Conservation (phyloP, 2,329 filamentous ascomycete genomes). For the Ophiobolus disseminans region DNA sequence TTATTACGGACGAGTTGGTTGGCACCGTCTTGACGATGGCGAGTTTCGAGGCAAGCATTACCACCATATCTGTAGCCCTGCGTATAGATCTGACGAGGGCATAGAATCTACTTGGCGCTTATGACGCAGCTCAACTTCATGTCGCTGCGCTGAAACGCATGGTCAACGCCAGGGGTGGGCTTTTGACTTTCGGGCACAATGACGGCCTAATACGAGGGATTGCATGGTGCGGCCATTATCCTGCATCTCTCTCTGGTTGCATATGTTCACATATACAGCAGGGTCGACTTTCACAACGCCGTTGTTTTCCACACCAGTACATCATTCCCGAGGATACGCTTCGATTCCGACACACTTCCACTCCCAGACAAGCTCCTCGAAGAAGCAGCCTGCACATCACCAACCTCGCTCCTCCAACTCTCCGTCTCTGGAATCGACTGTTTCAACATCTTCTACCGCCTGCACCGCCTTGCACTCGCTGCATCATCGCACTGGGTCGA, state of each 20-base stretch:
- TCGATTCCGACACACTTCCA: constrained; percentile 23
- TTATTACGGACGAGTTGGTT: constrained; percentile 32
- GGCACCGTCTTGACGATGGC: constrained; percentile 33
- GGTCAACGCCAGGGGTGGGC: constrained; percentile 29
- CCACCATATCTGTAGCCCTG: background rate
- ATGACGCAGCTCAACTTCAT: constrained; percentile 32
- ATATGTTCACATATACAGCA: constrained; percentile 1
- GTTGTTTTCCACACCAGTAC: constrained; percentile 27
- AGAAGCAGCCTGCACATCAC: constrained; percentile 29
- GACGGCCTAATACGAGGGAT: constrained; percentile 33
- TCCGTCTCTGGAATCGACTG: constrained; percentile 25
- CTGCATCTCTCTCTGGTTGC: background rate
- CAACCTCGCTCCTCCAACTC: constrained; percentile 31
- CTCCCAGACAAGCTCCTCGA: constrained; percentile 27
- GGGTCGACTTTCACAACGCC: constrained; percentile 37
- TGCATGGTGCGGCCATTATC: constrained; percentile 22
- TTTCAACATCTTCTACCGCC: constrained; percentile 36
- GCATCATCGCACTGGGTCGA: constrained; percentile 22
- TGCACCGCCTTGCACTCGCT: constrained; percentile 32
- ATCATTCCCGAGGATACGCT: constrained; percentile 22
- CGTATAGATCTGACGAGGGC: background rate
- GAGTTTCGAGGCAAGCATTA: constrained; percentile 33
- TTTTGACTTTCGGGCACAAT: constrained; percentile 31
- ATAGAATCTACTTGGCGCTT: constrained; percentile 34
- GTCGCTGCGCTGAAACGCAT: constrained; percentile 30